phyloP scores from a whole-genome alignment of 495 filamentous ascomycete genomes.

The Bathelium albidoporum region DNA sequence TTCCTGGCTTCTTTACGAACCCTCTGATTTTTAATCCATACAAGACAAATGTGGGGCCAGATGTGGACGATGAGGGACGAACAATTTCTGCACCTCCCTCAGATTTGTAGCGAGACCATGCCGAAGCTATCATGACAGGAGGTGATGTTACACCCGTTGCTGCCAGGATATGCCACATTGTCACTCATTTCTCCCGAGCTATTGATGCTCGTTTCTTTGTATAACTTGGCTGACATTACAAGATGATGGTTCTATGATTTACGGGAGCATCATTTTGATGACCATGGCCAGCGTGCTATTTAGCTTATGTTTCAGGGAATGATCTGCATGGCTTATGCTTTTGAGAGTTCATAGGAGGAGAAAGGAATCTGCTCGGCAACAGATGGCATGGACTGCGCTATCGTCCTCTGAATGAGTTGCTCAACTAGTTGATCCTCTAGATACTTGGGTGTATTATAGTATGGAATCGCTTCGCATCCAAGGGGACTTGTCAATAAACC shows the following conservation, averaged over 20 bases:
- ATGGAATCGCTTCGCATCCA: background rate
- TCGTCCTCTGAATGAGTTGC: background rate
- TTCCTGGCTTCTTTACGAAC: slow-evolving; percentile 6
- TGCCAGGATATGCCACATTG: background rate
- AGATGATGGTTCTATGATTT: background rate
- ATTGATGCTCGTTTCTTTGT: slow-evolving; percentile 3
- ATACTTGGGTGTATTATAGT: background rate
- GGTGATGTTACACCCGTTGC: background rate
- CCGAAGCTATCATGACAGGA: background rate
- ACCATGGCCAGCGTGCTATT: background rate
- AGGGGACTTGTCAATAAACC: background rate
- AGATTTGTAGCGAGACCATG: background rate
- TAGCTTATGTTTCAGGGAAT: background rate
- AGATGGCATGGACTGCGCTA: background rate
- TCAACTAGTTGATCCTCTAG: background rate
- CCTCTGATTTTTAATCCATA: background rate
- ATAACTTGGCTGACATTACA: slow-evolving; percentile 4
- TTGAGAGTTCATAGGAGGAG: background rate
- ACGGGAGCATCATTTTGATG: background rate
- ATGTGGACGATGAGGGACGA: slow-evolving; percentile 5
- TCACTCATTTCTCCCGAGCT: background rate
- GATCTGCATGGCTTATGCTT: background rate
- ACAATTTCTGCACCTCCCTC: slow-evolving; percentile 6
- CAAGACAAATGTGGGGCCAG: background rate
- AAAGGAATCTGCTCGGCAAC: background rate